phyloP scores from a whole-genome alignment of 208 protist genomes.

The Trypanosomatidae sp. region DNA sequence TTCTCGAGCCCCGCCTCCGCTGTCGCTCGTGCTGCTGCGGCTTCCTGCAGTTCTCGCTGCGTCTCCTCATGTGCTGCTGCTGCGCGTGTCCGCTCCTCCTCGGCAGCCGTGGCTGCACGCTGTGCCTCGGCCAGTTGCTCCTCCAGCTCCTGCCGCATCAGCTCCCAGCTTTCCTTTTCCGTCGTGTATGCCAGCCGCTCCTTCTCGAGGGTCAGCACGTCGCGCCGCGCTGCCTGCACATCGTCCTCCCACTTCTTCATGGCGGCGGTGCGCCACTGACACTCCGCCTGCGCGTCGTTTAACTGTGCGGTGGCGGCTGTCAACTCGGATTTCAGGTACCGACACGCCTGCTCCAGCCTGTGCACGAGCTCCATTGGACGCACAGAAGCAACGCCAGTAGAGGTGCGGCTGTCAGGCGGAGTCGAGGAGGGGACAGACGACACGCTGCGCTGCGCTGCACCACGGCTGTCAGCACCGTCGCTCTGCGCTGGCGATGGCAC shows the following conservation, averaged over 20 bases:
- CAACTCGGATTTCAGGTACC: constrained; percentile 38
- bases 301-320: not conserved
- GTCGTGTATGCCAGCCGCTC: constrained; percentile 22
- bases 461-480: too few relatives aligned
- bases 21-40: constrained; percentile 12
- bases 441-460: too few relatives aligned
- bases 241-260: constrained; percentile 32
- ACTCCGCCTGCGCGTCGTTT: constrained; percentile 38
- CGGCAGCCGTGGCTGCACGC: constrained; percentile 3
- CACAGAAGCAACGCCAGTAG: not conserved
- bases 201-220: constrained; percentile 31
- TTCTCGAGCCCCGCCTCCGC: constrained; percentile 18
- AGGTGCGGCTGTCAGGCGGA: not conserved
- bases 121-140: constrained; percentile 9
- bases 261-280: constrained; percentile 26
- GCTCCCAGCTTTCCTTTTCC: constrained; percentile 12
- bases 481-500: too few relatives aligned
- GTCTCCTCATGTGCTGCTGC: too few relatives aligned
- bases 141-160: constrained; percentile 28
- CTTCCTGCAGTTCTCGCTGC: constrained; percentile 18
- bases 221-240: constrained; percentile 18
- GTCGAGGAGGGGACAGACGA: too few relatives aligned
- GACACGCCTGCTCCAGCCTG: constrained; percentile 44
- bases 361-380: constrained; percentile 18
- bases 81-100: too few relatives aligned